Percentiles rank a stretch among this genome's conserved stretches.
Evolutionary conservation across 306 rosid species (phyloP).

Genomic region (Lupinus albus): DNA sequence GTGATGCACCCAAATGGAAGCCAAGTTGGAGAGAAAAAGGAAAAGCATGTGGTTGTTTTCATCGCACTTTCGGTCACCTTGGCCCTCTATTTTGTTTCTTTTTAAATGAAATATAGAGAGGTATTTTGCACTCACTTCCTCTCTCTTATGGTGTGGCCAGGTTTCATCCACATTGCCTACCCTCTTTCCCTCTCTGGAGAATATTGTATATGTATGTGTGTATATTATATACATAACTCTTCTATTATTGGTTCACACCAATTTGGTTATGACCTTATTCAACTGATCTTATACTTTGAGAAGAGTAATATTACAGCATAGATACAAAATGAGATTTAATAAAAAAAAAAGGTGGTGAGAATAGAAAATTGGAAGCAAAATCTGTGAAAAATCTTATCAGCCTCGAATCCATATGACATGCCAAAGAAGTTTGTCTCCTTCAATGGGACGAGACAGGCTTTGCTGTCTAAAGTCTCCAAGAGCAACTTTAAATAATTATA

Average conservation of each 20-base stretch:
- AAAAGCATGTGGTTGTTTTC: constrained; percentile 66
- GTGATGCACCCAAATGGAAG: constrained; percentile 64
- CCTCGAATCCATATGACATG: constrained; percentile 49
- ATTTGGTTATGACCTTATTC: constrained; percentile 34
- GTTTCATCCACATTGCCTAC: constrained; percentile 63
- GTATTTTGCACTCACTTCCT: constrained; percentile 42
- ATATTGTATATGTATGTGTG: neutral
- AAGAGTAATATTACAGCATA: constrained; percentile 26
- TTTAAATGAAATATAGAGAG: constrained; percentile 14
- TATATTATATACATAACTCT: constrained; percentile 21
- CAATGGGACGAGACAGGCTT: constrained; percentile 68
- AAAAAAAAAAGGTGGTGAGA: constrained; percentile 21
- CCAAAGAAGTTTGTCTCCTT: constrained; percentile 65
- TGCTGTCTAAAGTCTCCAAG: constrained; percentile 46
- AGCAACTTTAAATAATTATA: constrained; percentile 22
- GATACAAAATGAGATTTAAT: too few relatives aligned
- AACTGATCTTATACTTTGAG: constrained; percentile 22
- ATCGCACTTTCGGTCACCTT: constrained; percentile 56
- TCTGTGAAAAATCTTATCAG: constrained; percentile 49
- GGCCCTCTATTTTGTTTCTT: constrained; percentile 39
- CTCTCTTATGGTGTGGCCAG: constrained; percentile 54
- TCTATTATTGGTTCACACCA: constrained; percentile 41
- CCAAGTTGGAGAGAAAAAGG: constrained; percentile 32
- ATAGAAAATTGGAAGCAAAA: constrained; percentile 40
- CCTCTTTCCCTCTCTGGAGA: constrained; percentile 31